Percentiles rank a stretch among this genome's conserved stretches.
These are phyloP conservation scores for grape (Vitis vinifera) DNA, from an alignment of 164 flowering plant species.

Conservation along the genomic window DNA sequence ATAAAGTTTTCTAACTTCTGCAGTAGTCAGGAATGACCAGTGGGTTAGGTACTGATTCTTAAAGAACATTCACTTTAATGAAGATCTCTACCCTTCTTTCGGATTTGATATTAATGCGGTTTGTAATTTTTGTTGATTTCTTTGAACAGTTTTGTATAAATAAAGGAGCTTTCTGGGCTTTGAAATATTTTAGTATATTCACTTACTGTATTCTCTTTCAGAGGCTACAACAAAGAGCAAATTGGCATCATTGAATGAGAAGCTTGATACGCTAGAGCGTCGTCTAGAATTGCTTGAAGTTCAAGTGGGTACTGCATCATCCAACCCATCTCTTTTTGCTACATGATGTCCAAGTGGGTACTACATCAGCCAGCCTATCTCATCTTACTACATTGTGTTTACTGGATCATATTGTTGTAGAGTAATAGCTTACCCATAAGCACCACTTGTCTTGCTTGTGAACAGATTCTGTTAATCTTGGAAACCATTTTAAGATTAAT, in stretches of 20 bases:
- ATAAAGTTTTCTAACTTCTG: too few relatives aligned
- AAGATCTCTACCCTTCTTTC: too few relatives aligned
- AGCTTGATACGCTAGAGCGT: slow-evolving; percentile 85
- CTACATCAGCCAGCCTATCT: slow-evolving; percentile 58
- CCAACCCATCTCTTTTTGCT: slow-evolving; percentile 68
- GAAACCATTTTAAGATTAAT: background rate
- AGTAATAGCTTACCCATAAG: background rate
- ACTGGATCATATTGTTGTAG: background rate
- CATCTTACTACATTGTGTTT: slow-evolving; percentile 29
- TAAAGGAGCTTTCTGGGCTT: too few relatives aligned
- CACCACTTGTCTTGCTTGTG: background rate
- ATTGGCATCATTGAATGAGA: slow-evolving; percentile 84
- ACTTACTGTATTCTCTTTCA: slow-evolving; percentile 21
- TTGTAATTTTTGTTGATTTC: too few relatives aligned
- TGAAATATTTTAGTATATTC: too few relatives aligned
- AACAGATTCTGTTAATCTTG: background rate
- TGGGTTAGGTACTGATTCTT: too few relatives aligned
- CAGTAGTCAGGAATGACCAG: too few relatives aligned
- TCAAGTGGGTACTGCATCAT: slow-evolving; percentile 83
- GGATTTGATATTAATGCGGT: too few relatives aligned
- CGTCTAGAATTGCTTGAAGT: slow-evolving; percentile 87
- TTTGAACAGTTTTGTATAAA: too few relatives aligned
- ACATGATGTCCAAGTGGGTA: slow-evolving; percentile 49
- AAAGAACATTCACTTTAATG: too few relatives aligned
- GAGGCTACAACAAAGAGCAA: slow-evolving; percentile 97